phyloP scores from a whole-genome alignment of 179 eudicot genomes.

The Spinacia oleracea region DNA sequence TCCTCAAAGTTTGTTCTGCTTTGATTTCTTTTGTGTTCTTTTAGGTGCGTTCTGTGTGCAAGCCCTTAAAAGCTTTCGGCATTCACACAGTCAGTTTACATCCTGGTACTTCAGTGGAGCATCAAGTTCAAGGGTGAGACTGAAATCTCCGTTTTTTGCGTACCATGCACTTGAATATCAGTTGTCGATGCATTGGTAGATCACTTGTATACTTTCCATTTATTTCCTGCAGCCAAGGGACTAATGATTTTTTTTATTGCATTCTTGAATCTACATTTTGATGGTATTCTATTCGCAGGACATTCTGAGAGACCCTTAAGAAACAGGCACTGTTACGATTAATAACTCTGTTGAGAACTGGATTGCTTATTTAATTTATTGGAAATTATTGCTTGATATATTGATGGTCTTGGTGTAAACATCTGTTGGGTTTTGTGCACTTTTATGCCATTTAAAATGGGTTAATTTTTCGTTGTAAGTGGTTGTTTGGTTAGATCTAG shows the following conservation, averaged over 20 bases:
- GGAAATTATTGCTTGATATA: neutral
- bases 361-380: neutral
- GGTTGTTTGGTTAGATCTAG: neutral
- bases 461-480: no score
- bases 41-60: slow-evolving; percentile 87
- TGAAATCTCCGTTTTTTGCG: neutral
- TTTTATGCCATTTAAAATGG: neutral
- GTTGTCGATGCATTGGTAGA: neutral
- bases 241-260: neutral
- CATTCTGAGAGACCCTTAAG: neutral
- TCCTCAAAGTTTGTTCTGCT: neutral
- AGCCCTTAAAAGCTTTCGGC: slow-evolving; percentile 73
- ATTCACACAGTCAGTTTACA: slow-evolving; percentile 89
- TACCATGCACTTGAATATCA: neutral
- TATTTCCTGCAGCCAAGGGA: neutral
- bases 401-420: neutral
- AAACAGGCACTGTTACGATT: neutral
- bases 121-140: slow-evolving; percentile 79
- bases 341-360: neutral
- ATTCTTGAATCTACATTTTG: neutral
- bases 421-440: neutral
- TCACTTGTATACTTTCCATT: neutral
- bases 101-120: slow-evolving; percentile 77
- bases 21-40: slow-evolving; percentile 7
- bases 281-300: neutral